Evolutionary conservation across 129 eudicot species (phyloP).

Genomic region (Heracleum sosnowskyi): DNA sequence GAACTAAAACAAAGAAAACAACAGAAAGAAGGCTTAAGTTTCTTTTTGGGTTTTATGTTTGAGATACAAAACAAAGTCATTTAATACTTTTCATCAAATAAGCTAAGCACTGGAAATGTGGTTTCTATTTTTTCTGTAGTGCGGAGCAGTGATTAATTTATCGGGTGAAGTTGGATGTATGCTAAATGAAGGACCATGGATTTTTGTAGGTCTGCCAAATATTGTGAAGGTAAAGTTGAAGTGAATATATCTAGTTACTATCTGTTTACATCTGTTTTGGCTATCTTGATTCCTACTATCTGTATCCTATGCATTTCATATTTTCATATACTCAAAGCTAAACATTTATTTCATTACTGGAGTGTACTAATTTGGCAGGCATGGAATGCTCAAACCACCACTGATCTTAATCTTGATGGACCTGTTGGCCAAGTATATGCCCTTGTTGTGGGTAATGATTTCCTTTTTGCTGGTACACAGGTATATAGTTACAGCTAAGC

Average conservation of each 20-base stretch:
- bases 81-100: background rate
- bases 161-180: conserved; percentile 82
- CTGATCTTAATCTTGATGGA: conserved; percentile 71
- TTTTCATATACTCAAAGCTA: background rate
- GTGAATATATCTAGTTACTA: background rate
- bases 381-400: conserved; percentile 76
- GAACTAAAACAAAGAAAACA: background rate
- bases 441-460: conserved; percentile 71
- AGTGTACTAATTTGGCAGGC: conserved; percentile 38
- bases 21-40: background rate
- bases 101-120: background rate
- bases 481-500: conserved; percentile 24
- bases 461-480: conserved; percentile 91
- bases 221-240: conserved; percentile 62
- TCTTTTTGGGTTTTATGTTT: background rate
- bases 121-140: conserved; percentile 34
- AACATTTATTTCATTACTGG: background rate
- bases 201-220: conserved; percentile 79
- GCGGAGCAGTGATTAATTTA: conserved; percentile 60
- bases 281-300: background rate
- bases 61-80: background rate
- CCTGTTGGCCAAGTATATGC: conserved; percentile 95
- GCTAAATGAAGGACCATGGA: conserved; percentile 98
- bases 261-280: background rate
- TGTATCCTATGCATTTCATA: background rate